Percentiles rank a stretch among this genome's conserved stretches.
These are phyloP conservation scores for Rhododendron henanense DNA, from an alignment of 148 eudicot species.

Conservation along the genomic window DNA sequence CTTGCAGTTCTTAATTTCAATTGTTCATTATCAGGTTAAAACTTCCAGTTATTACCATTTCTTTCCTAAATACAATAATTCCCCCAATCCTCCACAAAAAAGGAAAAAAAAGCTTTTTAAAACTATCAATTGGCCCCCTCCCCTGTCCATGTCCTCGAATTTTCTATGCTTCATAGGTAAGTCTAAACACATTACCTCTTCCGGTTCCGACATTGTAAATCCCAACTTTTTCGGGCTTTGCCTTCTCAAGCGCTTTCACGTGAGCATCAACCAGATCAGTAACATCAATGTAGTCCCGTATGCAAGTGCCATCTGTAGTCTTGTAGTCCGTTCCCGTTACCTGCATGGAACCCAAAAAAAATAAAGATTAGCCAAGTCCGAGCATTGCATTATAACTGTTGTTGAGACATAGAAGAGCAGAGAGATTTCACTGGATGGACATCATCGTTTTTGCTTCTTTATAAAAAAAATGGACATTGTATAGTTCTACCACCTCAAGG, in stretches of 20 bases:
- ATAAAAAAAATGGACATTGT: background rate
- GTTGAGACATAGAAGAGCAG: background rate
- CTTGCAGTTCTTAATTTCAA: background rate
- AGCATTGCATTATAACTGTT: background rate
- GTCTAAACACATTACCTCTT: constrained; percentile 44
- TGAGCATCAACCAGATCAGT: constrained; percentile 97
- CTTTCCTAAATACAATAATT: background rate
- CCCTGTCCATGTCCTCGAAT: background rate
- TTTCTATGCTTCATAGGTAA: background rate
- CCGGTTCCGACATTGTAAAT: constrained; percentile 98
- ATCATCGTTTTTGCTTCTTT: background rate
- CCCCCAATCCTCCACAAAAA: background rate
- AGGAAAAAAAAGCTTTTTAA: background rate
- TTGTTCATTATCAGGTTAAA: background rate
- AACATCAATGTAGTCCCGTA: constrained; percentile 90
- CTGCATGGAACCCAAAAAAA: constrained; percentile 21
- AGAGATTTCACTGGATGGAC: background rate
- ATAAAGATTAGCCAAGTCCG: background rate
- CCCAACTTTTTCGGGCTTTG: constrained; percentile 70
- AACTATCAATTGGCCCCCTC: background rate
- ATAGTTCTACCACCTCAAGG: background rate
- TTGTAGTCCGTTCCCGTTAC: constrained; percentile 89
- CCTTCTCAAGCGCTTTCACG: constrained; percentile 90
- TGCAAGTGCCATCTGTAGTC: constrained; percentile 80
- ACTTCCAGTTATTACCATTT: background rate